Conservation (phyloP, 148 eudicot genomes). For the Linanthus parryae region DNA sequence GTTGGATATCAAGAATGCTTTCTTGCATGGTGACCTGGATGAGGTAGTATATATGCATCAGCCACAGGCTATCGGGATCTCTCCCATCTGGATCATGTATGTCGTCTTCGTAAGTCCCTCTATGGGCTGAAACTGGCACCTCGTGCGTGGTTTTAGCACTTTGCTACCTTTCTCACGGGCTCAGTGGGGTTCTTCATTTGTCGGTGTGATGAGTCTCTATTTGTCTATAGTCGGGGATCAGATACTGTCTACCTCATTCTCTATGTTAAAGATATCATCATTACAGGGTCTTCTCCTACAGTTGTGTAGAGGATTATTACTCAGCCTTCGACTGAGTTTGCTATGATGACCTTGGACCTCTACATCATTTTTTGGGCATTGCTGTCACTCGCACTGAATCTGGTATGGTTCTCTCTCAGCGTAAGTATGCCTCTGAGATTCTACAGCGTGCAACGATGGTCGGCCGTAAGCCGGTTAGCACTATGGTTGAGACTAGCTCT, state of each 20-base stretch:
- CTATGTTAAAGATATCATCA: not conserved
- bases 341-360: too few relatives aligned
- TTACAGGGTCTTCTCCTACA: not conserved
- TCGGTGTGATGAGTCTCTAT: not conserved
- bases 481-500: too few relatives aligned
- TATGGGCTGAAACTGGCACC: not conserved
- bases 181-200: not conserved
- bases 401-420: too few relatives aligned
- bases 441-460: too few relatives aligned
- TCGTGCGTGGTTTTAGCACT: not conserved
- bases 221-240: not conserved
- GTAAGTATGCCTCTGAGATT: too few relatives aligned
- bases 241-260: not conserved
- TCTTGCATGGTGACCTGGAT: not conserved
- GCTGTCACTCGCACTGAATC: too few relatives aligned
- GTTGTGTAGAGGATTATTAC: too few relatives aligned
- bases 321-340: too few relatives aligned
- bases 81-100: not conserved
- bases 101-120: not conserved
- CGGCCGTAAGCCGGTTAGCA: too few relatives aligned
- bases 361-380: too few relatives aligned
- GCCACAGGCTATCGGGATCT: not conserved
- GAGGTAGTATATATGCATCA: not conserved
- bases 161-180: too few relatives aligned
- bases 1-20: not conserved